Evolutionary conservation across 352 stramenopile species (phyloP).

Genomic region (Halophytophthora batemanensis): DNA sequence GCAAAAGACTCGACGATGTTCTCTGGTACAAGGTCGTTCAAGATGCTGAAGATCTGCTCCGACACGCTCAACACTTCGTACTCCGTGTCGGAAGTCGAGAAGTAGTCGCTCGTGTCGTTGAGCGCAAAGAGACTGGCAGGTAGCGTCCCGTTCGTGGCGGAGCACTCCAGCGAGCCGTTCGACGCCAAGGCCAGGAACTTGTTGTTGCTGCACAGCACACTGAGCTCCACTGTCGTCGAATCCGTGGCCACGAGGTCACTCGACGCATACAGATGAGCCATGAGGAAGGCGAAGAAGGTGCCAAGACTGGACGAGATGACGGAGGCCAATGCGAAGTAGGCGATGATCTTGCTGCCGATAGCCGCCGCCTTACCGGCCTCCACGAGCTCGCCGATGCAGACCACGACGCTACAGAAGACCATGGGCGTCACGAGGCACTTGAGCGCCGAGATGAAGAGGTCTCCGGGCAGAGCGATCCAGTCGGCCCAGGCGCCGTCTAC

Average conservation of each 20-base stretch:
- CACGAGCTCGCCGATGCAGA: constrained; percentile 59
- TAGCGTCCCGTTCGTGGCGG: constrained; percentile 25
- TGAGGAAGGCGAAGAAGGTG: constrained; percentile 41
- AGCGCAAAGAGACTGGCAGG: constrained; percentile 41
- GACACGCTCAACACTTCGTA: constrained; percentile 52
- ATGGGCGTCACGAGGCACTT: constrained; percentile 69
- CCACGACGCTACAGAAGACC: constrained; percentile 65
- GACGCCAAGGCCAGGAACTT: constrained; percentile 33
- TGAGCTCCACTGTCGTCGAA: constrained; percentile 25
- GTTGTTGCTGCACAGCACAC: constrained; percentile 43
- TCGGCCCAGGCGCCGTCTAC: constrained; percentile 28
- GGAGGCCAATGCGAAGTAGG: constrained; percentile 38
- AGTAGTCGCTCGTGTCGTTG: constrained; percentile 51
- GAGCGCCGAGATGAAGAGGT: constrained; percentile 60
- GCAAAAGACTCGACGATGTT: constrained; percentile 74
- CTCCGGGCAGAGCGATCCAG: constrained; percentile 56
- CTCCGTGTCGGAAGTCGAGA: constrained; percentile 29
- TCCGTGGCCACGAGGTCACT: constrained; percentile 24
- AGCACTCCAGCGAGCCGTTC: constrained; percentile 42
- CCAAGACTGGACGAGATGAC: constrained; percentile 47
- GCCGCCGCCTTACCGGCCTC: constrained; percentile 48
- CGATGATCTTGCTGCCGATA: constrained; percentile 47
- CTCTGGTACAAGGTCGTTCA: constrained; percentile 58
- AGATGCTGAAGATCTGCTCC: constrained; percentile 69
- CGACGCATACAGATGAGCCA: constrained; percentile 33